phyloP scores from a whole-genome alignment of 768 basidiomycete genomes.

The Melanogaster broomeanus region DNA sequence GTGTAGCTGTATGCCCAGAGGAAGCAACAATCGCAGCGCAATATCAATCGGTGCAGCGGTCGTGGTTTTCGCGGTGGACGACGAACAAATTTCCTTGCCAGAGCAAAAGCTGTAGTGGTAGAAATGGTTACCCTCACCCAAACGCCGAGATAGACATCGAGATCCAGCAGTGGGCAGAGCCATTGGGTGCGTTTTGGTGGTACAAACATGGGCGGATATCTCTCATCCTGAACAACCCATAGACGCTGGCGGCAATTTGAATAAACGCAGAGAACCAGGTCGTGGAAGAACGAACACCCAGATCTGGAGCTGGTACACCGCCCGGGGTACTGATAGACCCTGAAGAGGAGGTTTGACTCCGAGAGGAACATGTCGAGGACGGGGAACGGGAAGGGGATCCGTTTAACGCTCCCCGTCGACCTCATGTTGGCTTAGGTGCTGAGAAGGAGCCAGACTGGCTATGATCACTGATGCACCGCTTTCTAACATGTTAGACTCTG shows the following conservation, averaged over 20 bases:
- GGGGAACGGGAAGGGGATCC: slow-evolving; percentile 23
- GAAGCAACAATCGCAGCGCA: slow-evolving; percentile 21
- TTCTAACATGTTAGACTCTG: slow-evolving; percentile 55
- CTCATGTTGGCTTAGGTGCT: background rate
- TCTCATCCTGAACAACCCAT: slow-evolving; percentile 7
- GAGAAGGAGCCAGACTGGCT: background rate
- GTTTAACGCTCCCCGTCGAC: slow-evolving; percentile 1
- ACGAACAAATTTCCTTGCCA: background rate
- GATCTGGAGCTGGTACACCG: slow-evolving; percentile 17
- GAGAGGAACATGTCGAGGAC: slow-evolving; percentile 18
- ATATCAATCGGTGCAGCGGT: slow-evolving; percentile 24
- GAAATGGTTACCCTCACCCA: slow-evolving; percentile 18
- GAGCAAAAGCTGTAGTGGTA: background rate
- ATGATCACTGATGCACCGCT: slow-evolving; percentile 43
- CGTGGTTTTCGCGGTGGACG: slow-evolving; percentile 8
- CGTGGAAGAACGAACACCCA: slow-evolving; percentile 8
- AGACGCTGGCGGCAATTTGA: slow-evolving; percentile 6
- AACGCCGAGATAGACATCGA: slow-evolving; percentile 22
- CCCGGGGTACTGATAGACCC: slow-evolving; percentile 13
- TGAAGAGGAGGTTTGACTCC: slow-evolving; percentile 9
- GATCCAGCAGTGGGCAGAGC: slow-evolving; percentile 26
- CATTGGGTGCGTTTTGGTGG: slow-evolving; percentile 15
- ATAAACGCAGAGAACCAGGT: background rate
- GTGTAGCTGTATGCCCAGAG: no score
- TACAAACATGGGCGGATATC: background rate